A percentile compares a stretch with the other conserved stretches of the same genome.
These are phyloP conservation scores for Hordeum vulgare DNA, from an alignment of 176 grass and related monocot species.

Conservation along the genomic window MorexV3_pseudomolecules_assembly NC_058523.1:389032547-389033046, in stretches of 20 bases:
- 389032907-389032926: background rate
- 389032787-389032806: background rate
- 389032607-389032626: too few species aligned
- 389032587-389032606: too few species aligned
- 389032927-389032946: background rate
- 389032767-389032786: background rate
- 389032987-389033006: background rate
- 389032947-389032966: background rate
- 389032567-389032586: too few species aligned
- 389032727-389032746: background rate
- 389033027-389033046: background rate
- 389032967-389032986: background rate
- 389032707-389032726: background rate
- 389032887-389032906: too few species aligned
- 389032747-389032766: background rate
- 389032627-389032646: too few species aligned
- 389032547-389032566: too few species aligned
- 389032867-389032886: background rate
- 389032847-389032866: too few species aligned
- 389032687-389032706: background rate
- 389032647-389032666: too few species aligned
- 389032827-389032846: too few species aligned
- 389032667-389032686: background rate
- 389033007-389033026: background rate
- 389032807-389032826: background rate